These are phyloP conservation scores for Coniella lustricola DNA, from an alignment of 2,329 filamentous ascomycete genomes.

Conservation along the genomic window DNA sequence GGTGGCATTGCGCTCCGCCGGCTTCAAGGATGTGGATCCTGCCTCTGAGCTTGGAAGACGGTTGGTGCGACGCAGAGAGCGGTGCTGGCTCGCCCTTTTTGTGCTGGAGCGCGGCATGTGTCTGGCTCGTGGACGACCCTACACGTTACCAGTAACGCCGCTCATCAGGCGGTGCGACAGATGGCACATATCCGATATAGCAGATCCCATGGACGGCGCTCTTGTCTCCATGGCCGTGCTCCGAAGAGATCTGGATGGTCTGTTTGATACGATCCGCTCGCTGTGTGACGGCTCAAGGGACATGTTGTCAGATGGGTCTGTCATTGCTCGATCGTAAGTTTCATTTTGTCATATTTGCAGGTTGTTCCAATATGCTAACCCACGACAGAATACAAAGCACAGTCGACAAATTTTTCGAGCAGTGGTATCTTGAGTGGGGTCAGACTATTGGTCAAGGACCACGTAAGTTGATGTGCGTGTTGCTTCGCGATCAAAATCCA, in stretches of 20 bases:
- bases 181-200: slow-evolving; percentile 59
- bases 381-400: slow-evolving; percentile 43
- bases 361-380: too few relatives aligned
- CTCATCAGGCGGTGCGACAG: slow-evolving; percentile 60
- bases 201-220: slow-evolving; percentile 63
- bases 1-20: slow-evolving; percentile 60
- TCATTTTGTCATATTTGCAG: too few relatives aligned
- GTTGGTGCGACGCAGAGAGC: slow-evolving; percentile 57
- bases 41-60: slow-evolving; percentile 52
- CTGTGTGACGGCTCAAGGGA: slow-evolving; percentile 53
- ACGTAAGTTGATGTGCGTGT: slow-evolving; percentile 27
- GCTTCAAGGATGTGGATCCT: slow-evolving; percentile 57
- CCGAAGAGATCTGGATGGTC: slow-evolving; percentile 53
- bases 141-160: slow-evolving; percentile 59
- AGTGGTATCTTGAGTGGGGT: slow-evolving; percentile 59
- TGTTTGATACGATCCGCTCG: slow-evolving; percentile 50
- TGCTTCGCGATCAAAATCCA: too few relatives aligned
- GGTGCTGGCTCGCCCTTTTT: slow-evolving; percentile 65
- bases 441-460: slow-evolving; percentile 47
- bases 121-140: slow-evolving; percentile 60
- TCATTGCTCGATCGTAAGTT: slow-evolving; percentile 45
- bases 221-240: slow-evolving; percentile 65
- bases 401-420: slow-evolving; percentile 59
- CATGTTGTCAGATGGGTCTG: slow-evolving; percentile 40
- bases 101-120: slow-evolving; percentile 69